Percentiles rank a stretch among this genome's conserved stretches.
Evolutionary conservation across 2,329 filamentous ascomycete genomes (phyloP).

Genomic region (Alternaria solani): DNA sequence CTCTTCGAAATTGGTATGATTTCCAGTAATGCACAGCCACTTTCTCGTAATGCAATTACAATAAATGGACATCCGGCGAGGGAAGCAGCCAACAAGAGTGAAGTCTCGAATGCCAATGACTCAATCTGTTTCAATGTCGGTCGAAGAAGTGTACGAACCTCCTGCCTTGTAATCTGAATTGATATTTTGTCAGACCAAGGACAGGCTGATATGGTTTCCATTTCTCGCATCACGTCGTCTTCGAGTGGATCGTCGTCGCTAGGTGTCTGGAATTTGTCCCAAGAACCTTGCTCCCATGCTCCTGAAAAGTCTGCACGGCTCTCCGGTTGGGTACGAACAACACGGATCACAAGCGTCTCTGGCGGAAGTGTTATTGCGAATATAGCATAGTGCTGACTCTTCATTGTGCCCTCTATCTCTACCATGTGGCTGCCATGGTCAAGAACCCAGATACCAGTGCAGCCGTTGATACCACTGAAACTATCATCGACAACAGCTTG

Average conservation of each 20-base stretch:
- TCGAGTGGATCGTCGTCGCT: conserved; percentile 28
- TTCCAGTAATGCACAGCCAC: conserved; percentile 31
- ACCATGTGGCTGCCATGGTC: conserved; percentile 38
- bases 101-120: conserved; percentile 25
- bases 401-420: conserved; percentile 36
- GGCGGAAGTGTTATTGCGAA: conserved; percentile 50
- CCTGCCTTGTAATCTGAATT: conserved; percentile 43
- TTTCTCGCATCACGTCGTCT: conserved; percentile 37
- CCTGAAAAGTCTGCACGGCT: conserved; percentile 27
- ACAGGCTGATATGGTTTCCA: conserved; percentile 46
- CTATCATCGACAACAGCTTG: conserved; percentile 48
- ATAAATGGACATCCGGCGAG: conserved; percentile 25
- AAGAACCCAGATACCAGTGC: conserved; percentile 51
- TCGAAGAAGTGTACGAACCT: conserved; percentile 34
- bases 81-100: conserved; percentile 34
- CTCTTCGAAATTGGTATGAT: conserved; percentile 26
- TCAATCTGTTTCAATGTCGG: conserved; percentile 25
- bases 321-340: conserved; percentile 35
- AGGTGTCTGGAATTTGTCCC: conserved; percentile 37
- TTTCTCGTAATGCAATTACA: conserved; percentile 31
- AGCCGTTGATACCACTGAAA: conserved; percentile 43
- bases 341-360: conserved; percentile 40
- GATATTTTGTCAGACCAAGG: conserved; percentile 27
- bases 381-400: conserved; percentile 42
- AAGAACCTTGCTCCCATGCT: conserved; percentile 35